Conservation (phyloP, 73 alveolate species). For the Tetrahymena thermophila region DNA sequence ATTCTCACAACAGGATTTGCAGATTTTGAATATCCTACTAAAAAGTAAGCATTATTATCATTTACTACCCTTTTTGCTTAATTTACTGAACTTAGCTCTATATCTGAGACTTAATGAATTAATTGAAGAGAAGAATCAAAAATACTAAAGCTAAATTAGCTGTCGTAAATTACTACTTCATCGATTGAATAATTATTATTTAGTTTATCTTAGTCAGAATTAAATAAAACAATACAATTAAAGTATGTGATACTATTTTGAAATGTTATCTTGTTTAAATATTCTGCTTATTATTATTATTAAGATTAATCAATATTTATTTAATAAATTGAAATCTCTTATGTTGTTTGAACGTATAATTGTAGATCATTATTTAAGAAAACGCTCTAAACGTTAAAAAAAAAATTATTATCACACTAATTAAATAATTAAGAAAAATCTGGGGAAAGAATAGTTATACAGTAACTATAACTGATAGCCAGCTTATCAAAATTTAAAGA, state of each 20-base stretch:
- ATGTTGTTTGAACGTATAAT: no score
- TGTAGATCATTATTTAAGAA: no score
- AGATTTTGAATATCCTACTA: neutral
- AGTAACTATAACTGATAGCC: neutral
- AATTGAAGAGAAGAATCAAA: neutral
- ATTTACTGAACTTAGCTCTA: neutral
- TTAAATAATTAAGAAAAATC: neutral
- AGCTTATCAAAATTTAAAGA: neutral
- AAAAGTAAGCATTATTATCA: neutral
- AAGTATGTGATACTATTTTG: neutral
- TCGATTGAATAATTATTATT: neutral
- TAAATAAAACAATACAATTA: neutral
- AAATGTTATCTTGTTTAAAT: neutral
- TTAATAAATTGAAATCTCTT: no score
- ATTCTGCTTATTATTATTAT: neutral
- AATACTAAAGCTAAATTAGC: neutral
- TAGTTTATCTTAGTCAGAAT: neutral
- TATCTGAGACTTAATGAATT: neutral
- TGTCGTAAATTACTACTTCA: neutral
- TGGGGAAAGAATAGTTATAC: neutral
- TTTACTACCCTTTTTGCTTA: neutral
- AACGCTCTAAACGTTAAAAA: no score
- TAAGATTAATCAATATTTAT: neutral
- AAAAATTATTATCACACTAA: neutral
- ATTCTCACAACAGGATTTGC: neutral